Base-by-base conservation (phyloP, 345 rosid genomes). In the Eucalyptus marginata region DNA sequence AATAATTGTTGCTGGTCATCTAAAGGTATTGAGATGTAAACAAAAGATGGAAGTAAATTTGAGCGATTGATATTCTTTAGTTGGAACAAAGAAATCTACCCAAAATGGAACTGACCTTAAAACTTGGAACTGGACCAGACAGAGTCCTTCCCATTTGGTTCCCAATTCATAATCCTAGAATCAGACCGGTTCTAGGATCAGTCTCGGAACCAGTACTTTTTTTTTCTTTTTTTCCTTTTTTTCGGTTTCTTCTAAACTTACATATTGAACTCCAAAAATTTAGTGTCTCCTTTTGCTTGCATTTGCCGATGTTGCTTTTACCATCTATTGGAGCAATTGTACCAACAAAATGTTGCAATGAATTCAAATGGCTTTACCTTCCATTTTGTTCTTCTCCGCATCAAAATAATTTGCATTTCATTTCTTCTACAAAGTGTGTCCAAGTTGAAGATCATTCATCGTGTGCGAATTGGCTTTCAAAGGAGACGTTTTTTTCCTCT, bases 121-220 rank as follows among this genome's bases (percentile, higher is more conserved):
- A 62, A 27, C 68, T 29, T 62, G n/a, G 9, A 13, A n/a, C 0
- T 31, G 40, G 76, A 64, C 36, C 2, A 0, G 10, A 18, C 24
- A 52, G 5, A 20, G 58, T 20, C 58, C 58, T 52, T 52, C 58
- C 25, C 10, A 52, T 52, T 52, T 52, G 2, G 58, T 52, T 52
- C 25, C 5, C 58, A 52, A 52, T 52, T 18, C 0, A 4, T 52
- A 52, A 52, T 52, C 5, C 25, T 52, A 52, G 58, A 20, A 52
- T 10, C 0, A 1, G 22, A n/a, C 58, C 10, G 2, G 58, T 29
- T 29, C 71, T 13, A 29, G 7, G 36, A 15, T 31, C 0, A 6
- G 20, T 66, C 36, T 1, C 3, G 3, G 15, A 64, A 64, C 1
- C 11, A n/a, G 22, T 66, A n/a, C 4, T 66, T 14, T 3, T 64